Percentiles rank a stretch among this genome's conserved stretches.
Evolutionary conservation across 495 filamentous ascomycete genomes (phyloP).

Genomic region (Friedmanniomyces endolithicus): DNA sequence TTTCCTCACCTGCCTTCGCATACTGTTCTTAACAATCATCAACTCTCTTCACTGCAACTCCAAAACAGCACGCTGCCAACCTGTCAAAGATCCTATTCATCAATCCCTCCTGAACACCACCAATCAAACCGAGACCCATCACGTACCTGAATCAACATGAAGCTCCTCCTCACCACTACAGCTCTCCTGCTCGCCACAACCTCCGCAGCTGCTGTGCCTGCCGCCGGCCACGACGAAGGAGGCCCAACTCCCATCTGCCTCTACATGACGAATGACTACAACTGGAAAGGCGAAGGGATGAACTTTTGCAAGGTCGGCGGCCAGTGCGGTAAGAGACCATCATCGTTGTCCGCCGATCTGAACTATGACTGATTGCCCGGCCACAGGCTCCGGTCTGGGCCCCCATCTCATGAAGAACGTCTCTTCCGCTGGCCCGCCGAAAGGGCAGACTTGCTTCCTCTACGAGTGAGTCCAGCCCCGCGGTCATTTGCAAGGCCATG

Average conservation of each 20-base stretch:
- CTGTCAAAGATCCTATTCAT: background rate
- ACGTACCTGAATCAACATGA: background rate
- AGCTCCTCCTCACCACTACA: background rate
- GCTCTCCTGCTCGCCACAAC: background rate
- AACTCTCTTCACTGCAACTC: background rate
- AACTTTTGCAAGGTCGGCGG: conserved; percentile 14
- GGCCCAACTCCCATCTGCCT: background rate
- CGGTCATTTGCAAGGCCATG: background rate
- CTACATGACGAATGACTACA: conserved; percentile 6
- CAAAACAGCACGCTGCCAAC: background rate
- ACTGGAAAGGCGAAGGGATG: conserved; percentile 11
- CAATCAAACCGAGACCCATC: background rate
- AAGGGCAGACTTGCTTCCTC: conserved; percentile 11
- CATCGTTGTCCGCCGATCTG: background rate
- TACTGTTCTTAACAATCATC: background rate
- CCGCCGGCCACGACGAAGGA: background rate
- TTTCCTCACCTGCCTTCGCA: background rate
- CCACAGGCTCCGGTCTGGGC: conserved; percentile 4
- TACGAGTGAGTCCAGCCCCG: background rate
- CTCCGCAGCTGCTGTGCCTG: background rate
- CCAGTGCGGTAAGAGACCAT: conserved; percentile 1
- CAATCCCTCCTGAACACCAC: background rate
- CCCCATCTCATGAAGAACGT: conserved; percentile 7
- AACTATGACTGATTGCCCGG: background rate
- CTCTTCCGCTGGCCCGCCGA: conserved; percentile 10